These are phyloP conservation scores for Blastomyces gilchristii DNA, from an alignment of 2,329 filamentous ascomycete species.

Conservation along the genomic window DNA sequence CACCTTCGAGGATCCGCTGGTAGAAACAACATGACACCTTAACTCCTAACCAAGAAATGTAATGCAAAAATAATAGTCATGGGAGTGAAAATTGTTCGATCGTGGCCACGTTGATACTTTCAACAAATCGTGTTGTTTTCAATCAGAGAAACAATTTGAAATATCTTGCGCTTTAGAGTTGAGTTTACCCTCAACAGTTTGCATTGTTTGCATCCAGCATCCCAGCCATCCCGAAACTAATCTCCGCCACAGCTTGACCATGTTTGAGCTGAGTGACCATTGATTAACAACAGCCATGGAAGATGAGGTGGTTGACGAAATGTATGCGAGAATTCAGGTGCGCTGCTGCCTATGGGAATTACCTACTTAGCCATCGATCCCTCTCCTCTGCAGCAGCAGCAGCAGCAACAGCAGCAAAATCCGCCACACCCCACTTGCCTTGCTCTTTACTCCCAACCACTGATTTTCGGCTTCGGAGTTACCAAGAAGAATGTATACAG, in stretches of 20 bases:
- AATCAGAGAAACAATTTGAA: not conserved
- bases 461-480: constrained; percentile 59
- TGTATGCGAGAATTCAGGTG: constrained; percentile 21
- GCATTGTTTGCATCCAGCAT: constrained; percentile 28
- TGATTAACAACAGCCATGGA: constrained; percentile 11
- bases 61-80: constrained; percentile 4
- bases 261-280: not conserved
- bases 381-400: constrained; percentile 18
- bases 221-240: not conserved
- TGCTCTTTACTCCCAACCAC: constrained; percentile 10
- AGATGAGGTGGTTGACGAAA: constrained; percentile 20
- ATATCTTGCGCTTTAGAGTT: no score
- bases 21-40: constrained; percentile 10
- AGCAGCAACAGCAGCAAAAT: constrained; percentile 10
- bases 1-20: constrained; percentile 3
- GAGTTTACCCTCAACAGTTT: constrained; percentile 19
- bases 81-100: not conserved
- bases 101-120: not conserved
- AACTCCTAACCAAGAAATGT: constrained; percentile 2
- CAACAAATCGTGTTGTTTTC: no score
- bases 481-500: constrained; percentile 86
- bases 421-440: constrained; percentile 9
- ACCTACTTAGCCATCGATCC: constrained; percentile 11
- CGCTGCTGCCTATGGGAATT: not conserved
- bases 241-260: not conserved